Conservation (phyloP, 2,329 filamentous ascomycete genomes). For the Ceratocystis eucalypticola region DNA sequence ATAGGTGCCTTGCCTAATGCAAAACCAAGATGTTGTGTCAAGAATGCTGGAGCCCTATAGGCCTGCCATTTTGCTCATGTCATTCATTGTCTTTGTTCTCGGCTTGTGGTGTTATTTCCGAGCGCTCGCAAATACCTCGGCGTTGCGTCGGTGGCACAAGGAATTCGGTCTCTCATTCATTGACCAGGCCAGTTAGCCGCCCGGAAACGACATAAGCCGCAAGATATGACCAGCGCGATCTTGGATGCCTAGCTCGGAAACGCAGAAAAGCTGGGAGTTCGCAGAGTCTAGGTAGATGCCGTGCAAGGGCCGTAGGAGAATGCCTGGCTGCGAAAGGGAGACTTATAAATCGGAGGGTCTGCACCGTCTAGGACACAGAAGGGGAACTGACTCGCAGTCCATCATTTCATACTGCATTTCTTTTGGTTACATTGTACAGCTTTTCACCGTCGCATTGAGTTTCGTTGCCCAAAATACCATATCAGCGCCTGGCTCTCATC, state of each 20-base stretch:
- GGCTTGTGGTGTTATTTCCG: neutral
- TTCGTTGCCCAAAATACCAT: neutral
- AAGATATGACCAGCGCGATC: neutral
- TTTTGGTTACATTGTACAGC: neutral
- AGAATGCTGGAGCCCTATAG: neutral
- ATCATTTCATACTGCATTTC: neutral
- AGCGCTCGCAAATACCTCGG: slow-evolving; percentile 16
- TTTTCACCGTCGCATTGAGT: neutral
- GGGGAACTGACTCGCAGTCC: neutral
- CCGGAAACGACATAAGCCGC: neutral
- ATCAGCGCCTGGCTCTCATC: neutral
- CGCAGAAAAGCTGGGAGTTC: neutral
- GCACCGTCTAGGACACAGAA: neutral
- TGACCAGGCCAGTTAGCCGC: neutral
- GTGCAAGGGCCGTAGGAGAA: neutral
- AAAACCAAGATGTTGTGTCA: neutral
- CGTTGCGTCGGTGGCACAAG: slow-evolving; percentile 14
- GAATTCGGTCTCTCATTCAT: slow-evolving; percentile 14
- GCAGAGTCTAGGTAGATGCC: neutral
- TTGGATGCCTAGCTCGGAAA: neutral
- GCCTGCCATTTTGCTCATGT: neutral
- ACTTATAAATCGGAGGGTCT: neutral
- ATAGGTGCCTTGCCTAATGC: neutral
- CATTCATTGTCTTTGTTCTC: neutral
- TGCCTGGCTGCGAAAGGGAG: neutral